Conservation (phyloP, 805 yeast species). For the Nakazawaea ambrosiae region DNA sequence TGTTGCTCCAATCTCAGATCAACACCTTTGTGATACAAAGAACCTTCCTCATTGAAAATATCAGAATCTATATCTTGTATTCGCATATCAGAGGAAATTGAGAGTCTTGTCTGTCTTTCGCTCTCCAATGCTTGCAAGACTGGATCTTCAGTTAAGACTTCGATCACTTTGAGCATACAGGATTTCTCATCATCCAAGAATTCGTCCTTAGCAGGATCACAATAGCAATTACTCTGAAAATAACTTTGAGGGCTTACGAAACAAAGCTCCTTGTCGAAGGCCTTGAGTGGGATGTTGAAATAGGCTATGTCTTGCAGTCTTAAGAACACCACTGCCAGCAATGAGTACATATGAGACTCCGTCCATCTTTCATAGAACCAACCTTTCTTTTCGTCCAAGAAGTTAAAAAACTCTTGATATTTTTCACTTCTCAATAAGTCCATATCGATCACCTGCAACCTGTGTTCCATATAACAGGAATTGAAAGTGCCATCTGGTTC, state of each 20-base stretch:
- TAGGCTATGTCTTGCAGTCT: slow-evolving; percentile 45
- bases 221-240: slow-evolving; percentile 16
- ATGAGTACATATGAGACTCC: slow-evolving; percentile 40
- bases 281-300: slow-evolving; percentile 33
- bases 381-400: slow-evolving; percentile 42
- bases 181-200: neutral
- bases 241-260: slow-evolving; percentile 13
- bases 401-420: slow-evolving; percentile 37
- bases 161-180: slow-evolving; percentile 1
- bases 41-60: slow-evolving; percentile 1
- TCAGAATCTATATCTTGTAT: neutral
- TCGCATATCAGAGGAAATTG: neutral
- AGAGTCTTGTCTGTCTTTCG: too few species aligned
- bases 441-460: slow-evolving; percentile 45
- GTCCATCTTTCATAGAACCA: slow-evolving; percentile 58
- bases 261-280: slow-evolving; percentile 16
- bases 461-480: slow-evolving; percentile 11
- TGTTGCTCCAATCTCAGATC: slow-evolving; percentile 3
- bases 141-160: too few species aligned
- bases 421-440: slow-evolving; percentile 41
- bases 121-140: too few species aligned
- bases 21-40: slow-evolving; percentile 2
- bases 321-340: slow-evolving; percentile 30
- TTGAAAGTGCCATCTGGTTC: slow-evolving; percentile 25
- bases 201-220: slow-evolving; percentile 17